These are phyloP conservation scores for Persicaria maculosa DNA, from an alignment of 148 eudicot species.

Conservation along the genomic window DNA sequence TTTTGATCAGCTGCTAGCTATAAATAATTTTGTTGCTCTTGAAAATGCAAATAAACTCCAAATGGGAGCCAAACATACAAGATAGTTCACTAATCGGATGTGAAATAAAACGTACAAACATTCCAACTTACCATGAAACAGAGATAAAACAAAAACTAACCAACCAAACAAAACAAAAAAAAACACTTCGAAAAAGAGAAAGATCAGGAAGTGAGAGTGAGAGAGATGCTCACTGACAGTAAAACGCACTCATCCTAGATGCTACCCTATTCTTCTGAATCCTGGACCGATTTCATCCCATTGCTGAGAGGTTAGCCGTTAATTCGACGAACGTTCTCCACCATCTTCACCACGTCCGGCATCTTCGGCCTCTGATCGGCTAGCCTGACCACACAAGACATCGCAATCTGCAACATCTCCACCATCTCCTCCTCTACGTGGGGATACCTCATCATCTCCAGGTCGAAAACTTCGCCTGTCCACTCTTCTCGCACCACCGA, in stretches of 20 bases:
- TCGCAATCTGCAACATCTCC: slow-evolving; percentile 72
- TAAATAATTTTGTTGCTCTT: too few relatives aligned
- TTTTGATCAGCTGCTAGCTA: too few relatives aligned
- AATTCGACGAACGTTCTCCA: slow-evolving; percentile 46
- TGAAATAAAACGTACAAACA: background rate
- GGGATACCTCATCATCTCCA: slow-evolving; percentile 62
- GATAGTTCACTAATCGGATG: too few relatives aligned
- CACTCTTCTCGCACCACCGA: slow-evolving; percentile 78
- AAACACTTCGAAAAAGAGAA: background rate
- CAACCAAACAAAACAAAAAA: background rate
- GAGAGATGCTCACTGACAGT: background rate
- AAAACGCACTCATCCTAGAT: background rate
- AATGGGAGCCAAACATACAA: too few relatives aligned
- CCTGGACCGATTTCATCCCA: background rate
- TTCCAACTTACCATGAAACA: background rate
- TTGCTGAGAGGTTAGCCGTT: background rate
- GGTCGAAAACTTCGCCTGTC: slow-evolving; percentile 80
- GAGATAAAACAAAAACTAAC: background rate
- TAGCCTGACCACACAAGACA: slow-evolving; percentile 57
- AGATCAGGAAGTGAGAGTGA: slow-evolving; percentile 1
- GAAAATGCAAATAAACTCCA: too few relatives aligned
- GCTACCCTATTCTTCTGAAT: background rate
- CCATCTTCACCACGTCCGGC: slow-evolving; percentile 55
- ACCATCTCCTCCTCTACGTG: slow-evolving; percentile 83
- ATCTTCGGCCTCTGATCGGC: slow-evolving; percentile 75